Conservation (phyloP, 2,329 filamentous ascomycete genomes). For the Diaporthe helianthi region DNA sequence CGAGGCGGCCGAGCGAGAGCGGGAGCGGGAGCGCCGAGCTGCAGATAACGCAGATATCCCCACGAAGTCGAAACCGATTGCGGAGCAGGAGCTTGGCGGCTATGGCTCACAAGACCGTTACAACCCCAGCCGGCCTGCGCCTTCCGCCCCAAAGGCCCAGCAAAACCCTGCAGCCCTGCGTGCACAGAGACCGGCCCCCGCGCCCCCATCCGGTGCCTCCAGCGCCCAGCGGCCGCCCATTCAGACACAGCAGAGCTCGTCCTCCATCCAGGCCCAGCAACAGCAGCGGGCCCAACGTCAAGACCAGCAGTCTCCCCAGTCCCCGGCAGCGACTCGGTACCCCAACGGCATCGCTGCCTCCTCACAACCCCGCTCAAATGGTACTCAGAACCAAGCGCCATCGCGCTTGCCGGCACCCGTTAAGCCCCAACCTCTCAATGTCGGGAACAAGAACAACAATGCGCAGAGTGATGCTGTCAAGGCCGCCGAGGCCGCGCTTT, state of each 20-base stretch:
- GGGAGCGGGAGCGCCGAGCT: slow-evolving; percentile 62
- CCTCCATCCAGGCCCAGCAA: slow-evolving; percentile 54
- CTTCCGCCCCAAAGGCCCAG: slow-evolving; percentile 73
- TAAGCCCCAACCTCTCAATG: slow-evolving; percentile 76
- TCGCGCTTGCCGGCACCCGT: slow-evolving; percentile 68
- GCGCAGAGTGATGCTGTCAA: slow-evolving; percentile 73
- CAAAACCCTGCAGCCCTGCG: slow-evolving; percentile 64
- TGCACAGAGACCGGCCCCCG: slow-evolving; percentile 83
- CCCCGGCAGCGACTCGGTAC: slow-evolving; percentile 63
- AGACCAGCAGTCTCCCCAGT: slow-evolving; percentile 53
- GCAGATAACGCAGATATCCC: slow-evolving; percentile 83
- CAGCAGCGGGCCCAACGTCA: slow-evolving; percentile 54
- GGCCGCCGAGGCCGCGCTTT: slow-evolving; percentile 87
- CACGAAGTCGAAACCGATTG: slow-evolving; percentile 78
- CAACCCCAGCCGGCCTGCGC: slow-evolving; percentile 84
- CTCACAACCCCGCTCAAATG: slow-evolving; percentile 55
- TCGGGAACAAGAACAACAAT: slow-evolving; percentile 67
- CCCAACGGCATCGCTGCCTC: slow-evolving; percentile 61
- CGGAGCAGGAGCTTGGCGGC: slow-evolving; percentile 88
- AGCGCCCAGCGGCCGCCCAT: slow-evolving; percentile 54
- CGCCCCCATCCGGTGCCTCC: slow-evolving; percentile 58
- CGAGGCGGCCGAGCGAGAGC: slow-evolving; percentile 63
- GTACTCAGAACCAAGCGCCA: slow-evolving; percentile 51
- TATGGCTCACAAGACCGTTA: slow-evolving; percentile 72
- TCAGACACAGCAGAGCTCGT: slow-evolving; percentile 57